These are phyloP conservation scores for Knufia petricola DNA, from an alignment of 2,329 filamentous ascomycete genomes.

Conservation along the genomic window DNA sequence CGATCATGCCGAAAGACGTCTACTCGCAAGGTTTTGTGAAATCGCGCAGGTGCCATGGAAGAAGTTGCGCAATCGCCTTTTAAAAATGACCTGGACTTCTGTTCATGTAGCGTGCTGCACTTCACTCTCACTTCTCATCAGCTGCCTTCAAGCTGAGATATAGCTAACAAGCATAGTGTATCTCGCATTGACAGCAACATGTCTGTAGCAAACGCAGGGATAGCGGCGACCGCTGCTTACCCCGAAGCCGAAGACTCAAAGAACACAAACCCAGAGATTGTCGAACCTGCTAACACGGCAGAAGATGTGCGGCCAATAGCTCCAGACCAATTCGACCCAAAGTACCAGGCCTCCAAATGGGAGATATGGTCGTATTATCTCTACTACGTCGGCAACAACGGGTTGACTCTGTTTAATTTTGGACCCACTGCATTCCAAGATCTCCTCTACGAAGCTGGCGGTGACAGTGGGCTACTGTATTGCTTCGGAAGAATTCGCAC, in stretches of 20 bases:
- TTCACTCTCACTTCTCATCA: no score
- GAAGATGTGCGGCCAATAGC: constrained; percentile 37
- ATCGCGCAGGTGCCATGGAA: no score
- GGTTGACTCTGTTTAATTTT: constrained; percentile 54
- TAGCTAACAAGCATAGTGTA: no score
- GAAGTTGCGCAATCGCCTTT: no score
- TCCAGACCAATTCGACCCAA: constrained; percentile 46
- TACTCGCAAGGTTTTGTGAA: no score
- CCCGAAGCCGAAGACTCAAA: constrained; percentile 18
- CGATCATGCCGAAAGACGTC: no score
- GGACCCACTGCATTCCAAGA: constrained; percentile 57
- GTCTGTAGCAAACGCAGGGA: constrained; percentile 21
- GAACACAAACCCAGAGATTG: constrained; percentile 6
- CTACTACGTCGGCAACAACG: constrained; percentile 61
- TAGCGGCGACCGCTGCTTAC: constrained; percentile 15
- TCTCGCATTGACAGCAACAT: constrained; percentile 5
- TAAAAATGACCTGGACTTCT: no score
- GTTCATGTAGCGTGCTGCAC: no score
- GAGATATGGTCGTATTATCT: constrained; percentile 51
- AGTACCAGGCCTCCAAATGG: constrained; percentile 41
- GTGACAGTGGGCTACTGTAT: constrained; percentile 41
- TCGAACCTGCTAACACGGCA: constrained; percentile 5
- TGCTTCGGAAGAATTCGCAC: constrained; percentile 50
- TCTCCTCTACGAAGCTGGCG: constrained; percentile 51
- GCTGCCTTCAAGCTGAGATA: no score